Conservation (phyloP, 805 yeast genomes). For the Zygoascus flipseniorum region DNA sequence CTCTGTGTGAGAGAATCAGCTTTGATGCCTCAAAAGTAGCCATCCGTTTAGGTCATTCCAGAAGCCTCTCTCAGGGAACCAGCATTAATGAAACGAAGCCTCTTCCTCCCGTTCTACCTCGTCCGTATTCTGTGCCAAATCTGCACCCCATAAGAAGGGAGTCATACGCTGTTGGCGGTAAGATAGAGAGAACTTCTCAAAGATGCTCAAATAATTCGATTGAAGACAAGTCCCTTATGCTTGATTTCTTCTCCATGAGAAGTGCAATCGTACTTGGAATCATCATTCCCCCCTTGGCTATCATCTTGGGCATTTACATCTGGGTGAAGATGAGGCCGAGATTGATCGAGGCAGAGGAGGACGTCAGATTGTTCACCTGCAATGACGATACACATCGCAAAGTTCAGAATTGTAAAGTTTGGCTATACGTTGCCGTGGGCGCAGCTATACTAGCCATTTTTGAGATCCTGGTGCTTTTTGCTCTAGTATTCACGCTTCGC, state of each 20-base stretch:
- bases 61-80: neutral
- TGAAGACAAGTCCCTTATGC: neutral
- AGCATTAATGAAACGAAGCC: neutral
- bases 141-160: neutral
- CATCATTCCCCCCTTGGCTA: conserved; percentile 1
- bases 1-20: neutral
- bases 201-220: neutral
- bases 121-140: neutral
- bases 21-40: neutral
- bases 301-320: neutral
- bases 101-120: neutral
- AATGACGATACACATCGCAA: neutral
- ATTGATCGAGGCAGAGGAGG: neutral
- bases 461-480: neutral
- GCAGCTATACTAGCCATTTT: neutral
- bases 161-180: neutral
- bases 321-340: neutral
- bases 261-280: conserved; percentile 1
- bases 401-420: neutral
- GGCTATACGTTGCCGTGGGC: neutral
- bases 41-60: neutral
- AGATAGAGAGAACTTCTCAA: neutral
- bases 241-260: neutral
- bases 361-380: neutral
- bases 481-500: neutral